Percentiles rank a stretch among this genome's conserved stretches.
Conservation (phyloP, 2,329 filamentous ascomycete genomes). For the Fusarium sp. region DNA sequence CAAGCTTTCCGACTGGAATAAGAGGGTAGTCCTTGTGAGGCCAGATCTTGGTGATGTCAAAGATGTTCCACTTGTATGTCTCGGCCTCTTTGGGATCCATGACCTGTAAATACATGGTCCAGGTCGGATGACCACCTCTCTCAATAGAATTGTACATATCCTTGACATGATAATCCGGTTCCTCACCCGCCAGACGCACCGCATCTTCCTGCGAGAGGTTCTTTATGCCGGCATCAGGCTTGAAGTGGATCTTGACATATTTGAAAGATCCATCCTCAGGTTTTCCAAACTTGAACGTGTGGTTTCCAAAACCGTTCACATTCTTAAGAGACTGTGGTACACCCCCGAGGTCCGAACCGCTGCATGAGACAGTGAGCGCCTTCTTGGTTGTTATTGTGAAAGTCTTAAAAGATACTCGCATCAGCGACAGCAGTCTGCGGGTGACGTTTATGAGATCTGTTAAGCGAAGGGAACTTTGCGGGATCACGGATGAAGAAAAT, state of each 20-base stretch:
- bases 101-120: not conserved
- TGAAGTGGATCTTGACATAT: conserved; percentile 11
- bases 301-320: not conserved
- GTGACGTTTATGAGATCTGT: not conserved
- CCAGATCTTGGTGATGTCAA: conserved; percentile 10
- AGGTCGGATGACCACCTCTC: not conserved
- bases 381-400: conserved; percentile 8
- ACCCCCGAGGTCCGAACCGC: not conserved
- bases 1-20: not conserved
- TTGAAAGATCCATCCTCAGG: conserved; percentile 6
- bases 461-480: not conserved
- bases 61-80: conserved; percentile 6
- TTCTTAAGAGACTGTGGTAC: not conserved
- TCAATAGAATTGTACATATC: not conserved
- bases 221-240: conserved; percentile 2
- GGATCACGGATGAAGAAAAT: conserved; percentile 10
- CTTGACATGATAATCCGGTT: conserved; percentile 1
- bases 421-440: not conserved
- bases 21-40: not conserved
- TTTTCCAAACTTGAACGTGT: conserved; percentile 3
- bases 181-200: not conserved
- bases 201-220: not conserved
- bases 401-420: conserved; percentile 10
- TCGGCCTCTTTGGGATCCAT: not conserved
- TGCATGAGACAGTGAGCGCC: conserved; percentile 1